Evolutionary conservation across 2,329 filamentous ascomycete species (phyloP), one percentile per base, ranked within the genome.

Genomic region (Neofusicoccum kwambonambiense): DNA sequence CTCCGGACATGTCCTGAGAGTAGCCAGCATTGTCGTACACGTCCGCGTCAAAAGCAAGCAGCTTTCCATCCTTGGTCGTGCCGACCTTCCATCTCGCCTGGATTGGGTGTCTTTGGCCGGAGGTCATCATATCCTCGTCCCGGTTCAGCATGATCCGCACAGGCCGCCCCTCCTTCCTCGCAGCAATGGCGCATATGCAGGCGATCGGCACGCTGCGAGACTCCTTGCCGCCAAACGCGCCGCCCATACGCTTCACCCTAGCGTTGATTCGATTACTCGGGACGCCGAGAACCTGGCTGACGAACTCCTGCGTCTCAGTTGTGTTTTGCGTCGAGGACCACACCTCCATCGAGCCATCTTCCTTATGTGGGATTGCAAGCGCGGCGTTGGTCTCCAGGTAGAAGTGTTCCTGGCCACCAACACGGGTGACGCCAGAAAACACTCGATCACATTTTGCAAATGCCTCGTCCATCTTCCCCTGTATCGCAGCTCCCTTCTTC

Each of bases 341-440:
- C 8, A 99, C 87, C 73, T 98, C 94, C 84, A 98, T 93, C 73
- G 94, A 92, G 0, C 93, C 93, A 76, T 97, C 92, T 76, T 97
- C 94, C 0, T 86, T 87, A 72, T 96, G 96, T 0, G 94, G 94
- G 58, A 97, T 88, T 0, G 87, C 92, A 2, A 97, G 78, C 50
- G 89, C 90, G 1, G 92, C 93, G 68, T 97, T 90, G 0, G 94
- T 97, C 77, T 98, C 94, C 1, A 98, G 84, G 71, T 98, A 98
- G 75, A 98, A 98, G 74, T 98, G 94, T 75, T 98, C 94, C 74
- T 99, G 95, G 0, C 94, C 95, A 58, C 94, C 94, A 84, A 98
- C 96, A 62, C 93, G 84, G 1, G 89, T 86, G 0, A 89, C 86
- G 17, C 94, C 95, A n/a, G 87, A 89, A 69, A 97, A 93, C 2